Base-by-base conservation (phyloP, 805 yeast genomes). In the Saccharomycopsis javanensis region DNA sequence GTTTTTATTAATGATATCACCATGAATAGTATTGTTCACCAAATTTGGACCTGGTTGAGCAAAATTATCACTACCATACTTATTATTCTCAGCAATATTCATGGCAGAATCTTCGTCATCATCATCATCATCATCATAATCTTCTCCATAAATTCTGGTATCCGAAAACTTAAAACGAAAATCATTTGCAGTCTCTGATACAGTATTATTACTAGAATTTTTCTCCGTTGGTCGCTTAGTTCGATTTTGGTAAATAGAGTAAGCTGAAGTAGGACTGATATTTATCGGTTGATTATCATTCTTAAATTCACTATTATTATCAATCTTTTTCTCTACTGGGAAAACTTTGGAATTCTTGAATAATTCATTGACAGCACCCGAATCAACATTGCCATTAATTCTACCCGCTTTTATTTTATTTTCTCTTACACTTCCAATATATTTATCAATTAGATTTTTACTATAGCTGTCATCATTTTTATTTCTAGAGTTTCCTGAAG, bases 1-100 rank as follows among this genome's bases (percentile, higher is more conserved):
- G 18, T 60, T 58, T 31, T 60, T 60, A 37, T 60, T 60, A 33
- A 60, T 60, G 27, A 60, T 55, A 48, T 60, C 62, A 51, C 56
- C 60, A 50, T 60, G 62, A 31, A 60, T 60, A n/a, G 57, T 57
- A 42, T 60, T 60, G 33, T 57, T 55, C 6, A 42, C 23, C 48
- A 42, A 5, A 42, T 42, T 42, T 11, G 23, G 15, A 20, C 23
- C 25, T 11, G 11, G 28, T 18, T 42, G 48, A 3, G 8, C 28
- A 11, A 25, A 42, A 20, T 20, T 42, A 42, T 42, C 35, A n/a
- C n/a, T 4, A 10, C 16, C 42, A 42, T 5, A 6, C 4, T 42
- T 20, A 11, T 20, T 42, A 8, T 20, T 20, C 28, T 42, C 48
- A 20, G 28, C 28, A 15, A 42, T 42, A 5, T 11, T 25, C 48